Percentiles rank a stretch among this genome's conserved stretches.
phyloP scores from a whole-genome alignment of 2,329 filamentous ascomycete species.

The Xylariaceae sp. region DNA sequence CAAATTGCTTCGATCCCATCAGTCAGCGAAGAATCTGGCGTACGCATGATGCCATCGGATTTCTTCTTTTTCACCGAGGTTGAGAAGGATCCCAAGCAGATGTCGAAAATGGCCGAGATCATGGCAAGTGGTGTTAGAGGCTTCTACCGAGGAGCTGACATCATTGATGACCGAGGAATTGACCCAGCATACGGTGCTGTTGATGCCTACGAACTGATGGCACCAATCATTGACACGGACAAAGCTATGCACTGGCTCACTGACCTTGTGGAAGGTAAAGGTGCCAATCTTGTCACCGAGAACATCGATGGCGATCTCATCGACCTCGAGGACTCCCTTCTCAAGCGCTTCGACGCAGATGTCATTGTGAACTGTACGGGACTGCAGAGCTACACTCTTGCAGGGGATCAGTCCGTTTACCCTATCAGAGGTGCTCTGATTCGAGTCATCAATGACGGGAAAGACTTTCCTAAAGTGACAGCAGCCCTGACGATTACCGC shows the following conservation, averaged over 20 bases:
- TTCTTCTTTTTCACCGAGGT: conserved; percentile 37
- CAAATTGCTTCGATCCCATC: conserved; percentile 34
- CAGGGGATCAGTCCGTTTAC: conserved; percentile 37
- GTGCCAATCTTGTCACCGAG: conserved; percentile 36
- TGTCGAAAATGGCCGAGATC: conserved; percentile 38
- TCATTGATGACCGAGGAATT: conserved; percentile 34
- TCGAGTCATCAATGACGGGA: conserved; percentile 43
- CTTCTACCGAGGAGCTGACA: conserved; percentile 33
- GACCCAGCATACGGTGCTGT: conserved; percentile 33
- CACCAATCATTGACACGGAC: conserved; percentile 45
- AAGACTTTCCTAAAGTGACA: conserved; percentile 38
- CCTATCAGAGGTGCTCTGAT: conserved; percentile 41
- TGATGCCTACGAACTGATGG: conserved; percentile 42
- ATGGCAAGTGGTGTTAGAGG: conserved; percentile 35
- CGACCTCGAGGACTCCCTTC: conserved; percentile 32
- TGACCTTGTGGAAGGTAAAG: conserved; percentile 38
- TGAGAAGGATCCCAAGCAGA: conserved; percentile 31
- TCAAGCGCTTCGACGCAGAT: conserved; percentile 33
- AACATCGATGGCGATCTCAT: conserved; percentile 35
- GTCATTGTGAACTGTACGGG: conserved; percentile 43
- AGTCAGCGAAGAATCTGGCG: conserved; percentile 31
- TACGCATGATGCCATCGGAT: conserved; percentile 35
- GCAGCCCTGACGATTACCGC: conserved; percentile 39
- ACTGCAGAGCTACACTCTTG: conserved; percentile 34
- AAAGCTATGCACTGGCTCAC: conserved; percentile 39